These are phyloP conservation scores for Coniosporium tulheliwenetii DNA, from an alignment of 2,329 filamentous ascomycete genomes.

Conservation along the genomic window DNA sequence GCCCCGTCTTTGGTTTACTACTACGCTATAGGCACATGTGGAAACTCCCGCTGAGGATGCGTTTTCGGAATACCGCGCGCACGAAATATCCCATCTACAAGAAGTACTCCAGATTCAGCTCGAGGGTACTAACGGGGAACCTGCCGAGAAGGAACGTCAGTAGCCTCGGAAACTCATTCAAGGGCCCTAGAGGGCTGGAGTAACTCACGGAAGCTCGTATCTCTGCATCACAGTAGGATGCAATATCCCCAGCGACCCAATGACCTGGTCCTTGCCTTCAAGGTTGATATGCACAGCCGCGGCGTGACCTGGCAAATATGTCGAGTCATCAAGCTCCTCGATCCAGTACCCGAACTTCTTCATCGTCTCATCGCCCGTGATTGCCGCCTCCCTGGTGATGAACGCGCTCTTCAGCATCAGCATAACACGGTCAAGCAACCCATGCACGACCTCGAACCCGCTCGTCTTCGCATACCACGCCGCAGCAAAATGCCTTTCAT, in stretches of 20 bases:
- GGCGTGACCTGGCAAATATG: constrained; percentile 82
- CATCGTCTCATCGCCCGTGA: constrained; percentile 35
- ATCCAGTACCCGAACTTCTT: constrained; percentile 78
- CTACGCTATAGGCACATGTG: no score
- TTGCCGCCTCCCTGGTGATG: constrained; percentile 53
- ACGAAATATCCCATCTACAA: constrained; percentile 34
- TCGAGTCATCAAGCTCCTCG: constrained; percentile 76
- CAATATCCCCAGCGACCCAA: constrained; percentile 86
- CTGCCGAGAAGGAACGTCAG: constrained; percentile 18
- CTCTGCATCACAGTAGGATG: constrained; percentile 89
- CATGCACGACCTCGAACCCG: constrained; percentile 92
- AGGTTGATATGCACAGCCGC: constrained; percentile 70
- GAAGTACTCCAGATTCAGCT: constrained; percentile 90
- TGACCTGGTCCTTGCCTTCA: constrained; percentile 54
- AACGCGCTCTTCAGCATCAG: constrained; percentile 80
- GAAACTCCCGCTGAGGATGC: no score
- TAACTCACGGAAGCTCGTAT: constrained; percentile 63
- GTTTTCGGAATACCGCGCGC: no score
- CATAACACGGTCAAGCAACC: constrained; percentile 80
- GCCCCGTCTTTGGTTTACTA: no score
- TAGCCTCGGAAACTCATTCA: constrained; percentile 5
- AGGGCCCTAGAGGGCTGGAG: background rate
- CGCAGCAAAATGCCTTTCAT: constrained; percentile 91
- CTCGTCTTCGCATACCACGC: constrained; percentile 89
- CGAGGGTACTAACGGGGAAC: constrained; percentile 85